Evolutionary conservation across 352 stramenopile species (phyloP).

Genomic region (Globisporangium megalacanthum): DNA sequence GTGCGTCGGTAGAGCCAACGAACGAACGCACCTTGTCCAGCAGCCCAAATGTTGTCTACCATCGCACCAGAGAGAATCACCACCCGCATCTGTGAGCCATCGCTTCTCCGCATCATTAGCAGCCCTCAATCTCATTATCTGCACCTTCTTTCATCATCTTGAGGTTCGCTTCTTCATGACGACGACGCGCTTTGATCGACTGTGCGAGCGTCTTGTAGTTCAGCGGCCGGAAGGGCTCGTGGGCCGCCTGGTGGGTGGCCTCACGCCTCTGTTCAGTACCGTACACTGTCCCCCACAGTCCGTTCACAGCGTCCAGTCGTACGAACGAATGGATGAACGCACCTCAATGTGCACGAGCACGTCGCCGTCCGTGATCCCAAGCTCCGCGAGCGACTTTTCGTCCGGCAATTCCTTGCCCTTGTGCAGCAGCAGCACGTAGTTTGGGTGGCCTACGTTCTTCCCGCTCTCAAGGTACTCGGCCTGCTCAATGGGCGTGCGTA

Average conservation of each 20-base stretch:
- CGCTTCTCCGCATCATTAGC: neutral
- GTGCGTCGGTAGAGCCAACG: neutral
- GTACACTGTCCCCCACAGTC: neutral
- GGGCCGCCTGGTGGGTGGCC: conserved; percentile 27
- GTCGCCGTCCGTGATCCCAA: conserved; percentile 66
- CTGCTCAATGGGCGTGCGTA: conserved; percentile 5
- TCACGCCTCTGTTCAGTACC: too few species aligned
- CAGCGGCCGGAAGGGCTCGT: conserved; percentile 83
- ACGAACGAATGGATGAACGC: neutral
- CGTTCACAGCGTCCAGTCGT: neutral
- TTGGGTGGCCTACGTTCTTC: conserved; percentile 55
- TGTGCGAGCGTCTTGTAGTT: conserved; percentile 84
- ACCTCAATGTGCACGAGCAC: conserved; percentile 84
- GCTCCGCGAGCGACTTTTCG: conserved; percentile 81
- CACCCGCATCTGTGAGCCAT: neutral
- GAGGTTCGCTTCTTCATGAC: conserved; percentile 77
- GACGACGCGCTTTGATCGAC: conserved; percentile 66
- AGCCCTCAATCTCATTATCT: too few species aligned
- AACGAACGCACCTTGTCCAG: conserved; percentile 27
- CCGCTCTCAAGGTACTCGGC: conserved; percentile 73
- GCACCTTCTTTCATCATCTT: conserved; percentile 81
- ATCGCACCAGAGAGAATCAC: neutral
- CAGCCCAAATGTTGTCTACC: conserved; percentile 83
- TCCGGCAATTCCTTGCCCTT: conserved; percentile 83
- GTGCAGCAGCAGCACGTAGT: conserved; percentile 81